Evolutionary conservation across 176 grass and related monocot species (phyloP).

Genomic region (Dendrocalamus sinicus): DNA sequence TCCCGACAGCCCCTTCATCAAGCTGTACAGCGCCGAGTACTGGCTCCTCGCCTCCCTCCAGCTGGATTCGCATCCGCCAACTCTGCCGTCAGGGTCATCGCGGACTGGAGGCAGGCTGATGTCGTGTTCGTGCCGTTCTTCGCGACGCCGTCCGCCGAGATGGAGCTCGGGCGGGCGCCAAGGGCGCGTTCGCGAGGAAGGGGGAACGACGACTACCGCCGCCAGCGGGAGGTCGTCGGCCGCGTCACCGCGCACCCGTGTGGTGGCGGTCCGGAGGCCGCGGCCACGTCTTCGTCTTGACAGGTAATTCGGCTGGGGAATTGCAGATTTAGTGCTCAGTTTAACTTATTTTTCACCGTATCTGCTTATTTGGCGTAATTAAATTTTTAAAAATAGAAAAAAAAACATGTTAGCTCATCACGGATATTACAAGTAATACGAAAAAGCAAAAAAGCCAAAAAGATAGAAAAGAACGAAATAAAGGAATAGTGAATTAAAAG

Average conservation of each 20-base stretch:
- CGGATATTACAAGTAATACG: too few relatives aligned
- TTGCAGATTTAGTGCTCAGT: not conserved
- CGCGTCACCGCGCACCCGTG: slow-evolving; percentile 59
- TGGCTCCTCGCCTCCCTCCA: slow-evolving; percentile 80
- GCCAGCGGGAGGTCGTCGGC: slow-evolving; percentile 81
- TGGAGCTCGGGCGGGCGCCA: slow-evolving; percentile 92
- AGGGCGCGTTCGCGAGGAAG: slow-evolving; percentile 72
- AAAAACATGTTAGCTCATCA: too few relatives aligned
- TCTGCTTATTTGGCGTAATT: too few relatives aligned
- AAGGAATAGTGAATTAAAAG: too few relatives aligned
- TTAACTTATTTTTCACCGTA: too few relatives aligned
- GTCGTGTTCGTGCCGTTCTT: slow-evolving; percentile 96
- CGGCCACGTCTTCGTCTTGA: slow-evolving; percentile 82
- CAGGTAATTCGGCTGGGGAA: slow-evolving; percentile 47
- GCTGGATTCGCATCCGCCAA: slow-evolving; percentile 8
- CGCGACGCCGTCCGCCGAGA: slow-evolving; percentile 82
- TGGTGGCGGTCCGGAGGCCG: slow-evolving; percentile 80
- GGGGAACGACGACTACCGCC: slow-evolving; percentile 68
- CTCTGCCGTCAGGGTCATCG: slow-evolving; percentile 55
- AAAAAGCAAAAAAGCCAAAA: too few relatives aligned
- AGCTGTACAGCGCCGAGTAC: slow-evolving; percentile 95
- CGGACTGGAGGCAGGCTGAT: slow-evolving; percentile 63
- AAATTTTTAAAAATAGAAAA: too few relatives aligned
- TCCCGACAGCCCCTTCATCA: slow-evolving; percentile 66
- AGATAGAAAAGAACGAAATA: too few relatives aligned